Percentiles rank a stretch among this genome's conserved stretches.
These are phyloP conservation scores for Colletotrichum simmondsii DNA, from an alignment of 2,329 filamentous ascomycete genomes.

Conservation along the genomic window DNA sequence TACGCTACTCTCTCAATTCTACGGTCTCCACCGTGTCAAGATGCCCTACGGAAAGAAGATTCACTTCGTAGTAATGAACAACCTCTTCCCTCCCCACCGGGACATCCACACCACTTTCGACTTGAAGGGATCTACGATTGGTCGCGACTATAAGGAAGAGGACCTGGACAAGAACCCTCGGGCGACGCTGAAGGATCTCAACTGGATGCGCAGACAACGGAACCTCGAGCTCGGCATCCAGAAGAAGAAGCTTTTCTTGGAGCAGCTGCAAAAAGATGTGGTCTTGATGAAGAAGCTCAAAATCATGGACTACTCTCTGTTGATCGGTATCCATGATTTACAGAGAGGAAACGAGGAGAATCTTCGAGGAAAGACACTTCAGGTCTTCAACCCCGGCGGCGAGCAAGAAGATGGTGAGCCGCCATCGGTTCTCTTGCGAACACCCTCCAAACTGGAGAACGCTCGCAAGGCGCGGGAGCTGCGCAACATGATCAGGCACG, in stretches of 20 bases:
- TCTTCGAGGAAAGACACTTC: conserved; percentile 85
- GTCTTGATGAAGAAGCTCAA: conserved; percentile 85
- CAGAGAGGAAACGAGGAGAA: conserved; percentile 95
- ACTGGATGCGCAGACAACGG: conserved; percentile 89
- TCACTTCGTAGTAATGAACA: conserved; percentile 99
- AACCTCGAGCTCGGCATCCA: conserved; percentile 88
- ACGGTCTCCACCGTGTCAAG: conserved; percentile 96
- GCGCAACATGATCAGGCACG: conserved; percentile 89
- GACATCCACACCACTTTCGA: conserved; percentile 99
- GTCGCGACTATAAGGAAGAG: conserved; percentile 90
- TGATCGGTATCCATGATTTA: conserved; percentile 94
- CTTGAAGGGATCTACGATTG: conserved; percentile 94
- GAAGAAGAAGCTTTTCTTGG: conserved; percentile 88
- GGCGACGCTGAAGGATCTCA: conserved; percentile 94
- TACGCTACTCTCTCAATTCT: conserved; percentile 96
- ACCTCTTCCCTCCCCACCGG: conserved; percentile 95
- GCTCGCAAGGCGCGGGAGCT: conserved; percentile 91
- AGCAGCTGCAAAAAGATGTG: conserved; percentile 90
- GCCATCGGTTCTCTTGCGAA: conserved; percentile 79
- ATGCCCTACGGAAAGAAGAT: conserved; percentile 98
- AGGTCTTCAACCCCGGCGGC: conserved; percentile 92
- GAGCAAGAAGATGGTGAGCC: conserved; percentile 72
- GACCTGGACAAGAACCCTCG: conserved; percentile 88
- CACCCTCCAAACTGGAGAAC: conserved; percentile 92
- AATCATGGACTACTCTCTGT: conserved; percentile 98